phyloP scores from a whole-genome alignment of 768 basidiomycete genomes.

The Agrocybe chaxingu region DNA sequence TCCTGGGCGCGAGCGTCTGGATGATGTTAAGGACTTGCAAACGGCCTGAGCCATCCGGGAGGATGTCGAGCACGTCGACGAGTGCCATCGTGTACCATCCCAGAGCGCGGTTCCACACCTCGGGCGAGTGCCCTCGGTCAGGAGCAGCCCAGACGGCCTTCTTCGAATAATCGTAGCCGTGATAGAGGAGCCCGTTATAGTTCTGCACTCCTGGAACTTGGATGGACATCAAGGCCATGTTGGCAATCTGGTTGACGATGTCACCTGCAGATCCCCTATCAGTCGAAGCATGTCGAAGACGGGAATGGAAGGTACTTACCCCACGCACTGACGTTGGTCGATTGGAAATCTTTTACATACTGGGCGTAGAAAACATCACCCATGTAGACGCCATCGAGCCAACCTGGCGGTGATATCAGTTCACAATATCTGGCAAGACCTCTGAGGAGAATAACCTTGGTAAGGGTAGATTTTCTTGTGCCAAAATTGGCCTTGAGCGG shows the following conservation, averaged over 20 bases:
- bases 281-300: neutral
- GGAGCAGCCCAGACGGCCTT: constrained; percentile 40
- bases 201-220: constrained; percentile 35
- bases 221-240: constrained; percentile 42
- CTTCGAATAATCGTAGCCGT: constrained; percentile 47
- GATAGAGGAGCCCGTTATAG: constrained; percentile 41
- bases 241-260: constrained; percentile 36
- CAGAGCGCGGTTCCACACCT: constrained; percentile 47
- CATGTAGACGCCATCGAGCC: constrained; percentile 47
- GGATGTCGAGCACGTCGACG: constrained; percentile 40
- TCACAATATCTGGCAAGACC: neutral
- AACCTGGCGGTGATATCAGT: constrained; percentile 26
- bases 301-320: constrained; percentile 18
- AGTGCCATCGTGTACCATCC: constrained; percentile 50
- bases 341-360: constrained; percentile 34
- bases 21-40: constrained; percentile 29
- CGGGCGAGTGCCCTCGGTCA: constrained; percentile 43
- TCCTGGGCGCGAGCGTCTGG: constrained; percentile 28
- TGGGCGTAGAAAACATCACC: constrained; percentile 41
- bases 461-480: constrained; percentile 40
- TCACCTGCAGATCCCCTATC: constrained; percentile 25
- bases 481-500: constrained; percentile 44
- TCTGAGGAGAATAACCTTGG: constrained; percentile 28
- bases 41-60: constrained; percentile 28
- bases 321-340: constrained; percentile 35